These are phyloP conservation scores for Withania somnifera DNA, from an alignment of 305 asterid species.

Conservation along the genomic window DNA sequence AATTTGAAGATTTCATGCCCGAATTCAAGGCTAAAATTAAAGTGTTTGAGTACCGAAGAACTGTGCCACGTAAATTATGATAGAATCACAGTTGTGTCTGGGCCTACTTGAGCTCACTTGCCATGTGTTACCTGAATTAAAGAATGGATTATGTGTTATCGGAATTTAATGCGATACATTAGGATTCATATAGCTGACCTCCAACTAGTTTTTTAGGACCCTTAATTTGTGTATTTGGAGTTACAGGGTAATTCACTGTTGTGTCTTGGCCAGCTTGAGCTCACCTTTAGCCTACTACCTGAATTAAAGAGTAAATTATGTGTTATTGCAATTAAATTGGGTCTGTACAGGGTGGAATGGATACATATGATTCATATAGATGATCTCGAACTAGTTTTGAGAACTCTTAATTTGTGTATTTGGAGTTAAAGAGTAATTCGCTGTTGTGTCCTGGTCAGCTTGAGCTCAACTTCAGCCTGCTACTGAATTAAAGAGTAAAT, in stretches of 20 bases:
- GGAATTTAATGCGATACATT: neutral
- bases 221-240: neutral
- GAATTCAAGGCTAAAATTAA: too few relatives aligned
- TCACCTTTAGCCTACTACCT: neutral
- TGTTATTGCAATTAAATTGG: neutral
- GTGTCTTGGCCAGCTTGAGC: neutral
- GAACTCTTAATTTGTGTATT: neutral
- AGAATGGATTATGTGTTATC: neutral
- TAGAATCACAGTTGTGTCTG: neutral
- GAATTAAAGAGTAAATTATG: neutral
- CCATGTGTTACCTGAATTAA: neutral
- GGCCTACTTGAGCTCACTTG: neutral
- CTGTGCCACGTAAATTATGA: neutral
- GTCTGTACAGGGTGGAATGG: neutral
- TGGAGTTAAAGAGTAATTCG: neutral
- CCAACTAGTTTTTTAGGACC: neutral
- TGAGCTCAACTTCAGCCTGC: neutral
- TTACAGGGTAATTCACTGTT: neutral
- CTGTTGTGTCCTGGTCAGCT: neutral
- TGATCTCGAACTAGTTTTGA: neutral
- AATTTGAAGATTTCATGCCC: too few relatives aligned
- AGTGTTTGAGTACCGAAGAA: too few relatives aligned
- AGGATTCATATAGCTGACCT: neutral
- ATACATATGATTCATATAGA: neutral
- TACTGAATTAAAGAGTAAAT: neutral